Base-by-base conservation (phyloP, 1,139 yeast genomes). In the Meyerozyma elateridarum region DNA sequence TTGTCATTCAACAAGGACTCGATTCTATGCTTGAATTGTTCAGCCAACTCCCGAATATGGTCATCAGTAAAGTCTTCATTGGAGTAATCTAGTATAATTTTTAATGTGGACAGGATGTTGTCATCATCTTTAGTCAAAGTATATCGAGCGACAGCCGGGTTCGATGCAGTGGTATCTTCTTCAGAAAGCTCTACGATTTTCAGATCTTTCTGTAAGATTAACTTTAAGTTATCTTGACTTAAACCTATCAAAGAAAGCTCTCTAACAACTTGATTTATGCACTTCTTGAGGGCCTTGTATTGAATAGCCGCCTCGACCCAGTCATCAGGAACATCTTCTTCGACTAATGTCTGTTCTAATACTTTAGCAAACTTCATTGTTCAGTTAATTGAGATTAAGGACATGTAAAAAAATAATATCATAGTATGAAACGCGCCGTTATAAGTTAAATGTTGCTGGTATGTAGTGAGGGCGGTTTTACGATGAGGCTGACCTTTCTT, bases 281-380 rank as follows among this genome's bases (percentile, higher is more conserved):
- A 68, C 51, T 82, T 82, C 52, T 82, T 82, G 33, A 82, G 57
- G 2, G 78, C 70, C 48, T 82, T 82, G 52, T 82, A 82, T 45
- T 80, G 83, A 33, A 82, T 81, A 15, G 88, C 85, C 4, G 77
- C 73, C 22, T 68, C 72, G 0, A 74, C 61, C 91, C 91, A 82
- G 25, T 77, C 81, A 25, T 64, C 69, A 3, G 91, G 91, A 21
- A 82, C 63, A 5, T 73, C 70, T 29, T 77, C 82, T 36, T 73
- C 79, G 20, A 63, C 64, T 18, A 82, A 63, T 2, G 78, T 70
- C 44, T 78, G 77, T 48, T 82, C 80, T 38, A 80, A 72, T 5
- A 74, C 70, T 52, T 82, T 82, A 6, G 85, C 89, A 52, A 82
- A 82, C 66, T 82, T 82, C 91, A 79, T 79, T 28, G 35, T 38